These are phyloP conservation scores for Gaultheria prostrata DNA, from an alignment of 148 eudicot species.

Conservation along the genomic window DNA sequence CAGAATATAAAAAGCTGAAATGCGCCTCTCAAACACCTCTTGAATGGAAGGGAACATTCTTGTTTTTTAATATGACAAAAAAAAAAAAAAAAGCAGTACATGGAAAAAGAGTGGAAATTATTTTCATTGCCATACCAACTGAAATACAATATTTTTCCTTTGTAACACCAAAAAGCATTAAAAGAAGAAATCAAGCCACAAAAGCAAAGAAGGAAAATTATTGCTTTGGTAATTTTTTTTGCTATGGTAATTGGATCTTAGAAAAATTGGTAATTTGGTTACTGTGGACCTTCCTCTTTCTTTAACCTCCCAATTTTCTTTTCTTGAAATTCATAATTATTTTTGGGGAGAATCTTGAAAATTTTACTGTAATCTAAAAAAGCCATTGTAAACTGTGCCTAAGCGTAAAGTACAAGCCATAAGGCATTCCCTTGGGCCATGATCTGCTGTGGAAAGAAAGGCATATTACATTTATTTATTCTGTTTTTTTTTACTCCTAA, in stretches of 20 bases:
- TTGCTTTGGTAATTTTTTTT: background rate
- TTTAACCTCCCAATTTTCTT: constrained; percentile 2
- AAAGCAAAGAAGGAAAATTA: background rate
- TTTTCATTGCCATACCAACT: background rate
- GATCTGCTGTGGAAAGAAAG: background rate
- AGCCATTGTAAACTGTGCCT: background rate
- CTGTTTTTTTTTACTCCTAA: background rate
- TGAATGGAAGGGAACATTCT: background rate
- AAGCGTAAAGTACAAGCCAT: background rate
- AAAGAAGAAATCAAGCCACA: background rate
- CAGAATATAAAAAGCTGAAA: no score
- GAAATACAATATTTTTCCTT: background rate
- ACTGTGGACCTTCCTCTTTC: background rate
- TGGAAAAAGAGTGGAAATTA: background rate
- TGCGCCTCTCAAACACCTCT: no score
- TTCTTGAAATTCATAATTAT: background rate
- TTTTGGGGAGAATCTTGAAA: background rate
- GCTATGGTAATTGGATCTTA: background rate
- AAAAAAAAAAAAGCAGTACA: background rate
- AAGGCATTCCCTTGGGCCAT: constrained; percentile 2
- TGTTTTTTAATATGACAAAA: background rate
- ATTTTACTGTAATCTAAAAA: background rate
- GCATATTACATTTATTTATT: background rate
- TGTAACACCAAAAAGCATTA: background rate
- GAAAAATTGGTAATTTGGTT: background rate